These are phyloP conservation scores for Sugiyamaella smithiae DNA, from an alignment of 805 yeast genomes.

Conservation along the genomic window DNA sequence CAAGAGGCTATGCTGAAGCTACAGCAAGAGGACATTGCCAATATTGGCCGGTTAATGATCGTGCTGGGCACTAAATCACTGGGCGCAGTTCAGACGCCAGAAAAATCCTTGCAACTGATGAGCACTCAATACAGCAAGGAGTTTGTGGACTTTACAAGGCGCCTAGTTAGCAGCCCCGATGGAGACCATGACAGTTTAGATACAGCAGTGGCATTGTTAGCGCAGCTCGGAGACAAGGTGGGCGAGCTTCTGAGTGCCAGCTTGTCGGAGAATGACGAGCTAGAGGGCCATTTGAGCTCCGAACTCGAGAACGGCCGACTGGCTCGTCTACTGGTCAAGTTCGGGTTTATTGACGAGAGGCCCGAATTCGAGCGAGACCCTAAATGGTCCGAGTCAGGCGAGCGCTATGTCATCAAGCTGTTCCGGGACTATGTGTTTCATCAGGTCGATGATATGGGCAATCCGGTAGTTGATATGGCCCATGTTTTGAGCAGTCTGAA, in stretches of 20 bases:
- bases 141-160: slow-evolving; percentile 26
- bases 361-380: slow-evolving; percentile 59
- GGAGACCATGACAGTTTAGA: not conserved
- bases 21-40: slow-evolving; percentile 54
- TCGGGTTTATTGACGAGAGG: slow-evolving; percentile 73
- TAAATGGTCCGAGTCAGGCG: slow-evolving; percentile 74
- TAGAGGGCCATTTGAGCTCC: slow-evolving; percentile 45
- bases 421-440: slow-evolving; percentile 86
- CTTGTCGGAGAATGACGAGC: slow-evolving; percentile 23
- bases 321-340: slow-evolving; percentile 75
- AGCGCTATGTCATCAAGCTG: slow-evolving; percentile 64
- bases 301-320: slow-evolving; percentile 89
- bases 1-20: slow-evolving; percentile 26
- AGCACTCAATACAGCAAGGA: slow-evolving; percentile 24
- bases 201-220: slow-evolving; percentile 15
- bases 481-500: slow-evolving; percentile 77
- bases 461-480: slow-evolving; percentile 75
- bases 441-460: slow-evolving; percentile 73
- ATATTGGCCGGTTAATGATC: slow-evolving; percentile 60
- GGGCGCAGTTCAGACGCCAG: slow-evolving; percentile 13
- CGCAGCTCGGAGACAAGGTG: slow-evolving; percentile 24
- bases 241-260: slow-evolving; percentile 22
- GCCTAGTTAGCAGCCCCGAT: slow-evolving; percentile 2
- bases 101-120: slow-evolving; percentile 25
- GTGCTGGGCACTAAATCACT: slow-evolving; percentile 43